phyloP scores from a whole-genome alignment of 805 yeast genomes.

The Kodamaea laetipori region DNA sequence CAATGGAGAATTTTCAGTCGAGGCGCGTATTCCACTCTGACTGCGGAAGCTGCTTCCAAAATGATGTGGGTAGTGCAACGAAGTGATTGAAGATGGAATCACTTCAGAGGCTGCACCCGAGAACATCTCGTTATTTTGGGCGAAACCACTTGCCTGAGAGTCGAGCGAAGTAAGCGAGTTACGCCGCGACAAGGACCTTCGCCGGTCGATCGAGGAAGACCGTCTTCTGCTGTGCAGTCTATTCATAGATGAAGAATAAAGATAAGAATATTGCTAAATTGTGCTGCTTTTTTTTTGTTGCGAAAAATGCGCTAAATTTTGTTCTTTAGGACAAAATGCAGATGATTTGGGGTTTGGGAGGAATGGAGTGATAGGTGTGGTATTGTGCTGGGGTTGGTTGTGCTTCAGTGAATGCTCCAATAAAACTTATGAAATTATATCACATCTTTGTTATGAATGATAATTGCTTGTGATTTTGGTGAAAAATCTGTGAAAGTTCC shows the following conservation, averaged over 20 bases:
- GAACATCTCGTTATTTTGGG: conserved; percentile 66
- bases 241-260: conserved; percentile 3
- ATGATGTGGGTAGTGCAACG: conserved; percentile 72
- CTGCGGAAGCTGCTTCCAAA: conserved; percentile 26
- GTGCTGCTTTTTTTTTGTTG: not conserved
- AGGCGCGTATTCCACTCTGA: conserved; percentile 17
- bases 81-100: conserved; percentile 75
- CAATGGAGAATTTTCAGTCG: conserved; percentile 41
- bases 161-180: conserved; percentile 38
- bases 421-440: too few species aligned
- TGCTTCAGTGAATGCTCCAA: too few species aligned
- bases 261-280: conserved; percentile 1
- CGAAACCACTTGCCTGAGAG: conserved; percentile 25
- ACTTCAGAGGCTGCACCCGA: conserved; percentile 78
- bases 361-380: too few species aligned
- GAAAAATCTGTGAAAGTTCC: too few species aligned
- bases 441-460: too few species aligned
- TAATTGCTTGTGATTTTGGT: too few species aligned
- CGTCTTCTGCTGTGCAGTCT: conserved; percentile 19
- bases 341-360: too few species aligned
- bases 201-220: conserved; percentile 16
- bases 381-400: too few species aligned
- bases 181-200: conserved; percentile 28
- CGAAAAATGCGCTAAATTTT: not conserved
- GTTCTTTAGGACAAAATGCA: too few species aligned